phyloP scores from a whole-genome alignment of 106 monocot genomes.

The Dendrobium nobile region DNA sequence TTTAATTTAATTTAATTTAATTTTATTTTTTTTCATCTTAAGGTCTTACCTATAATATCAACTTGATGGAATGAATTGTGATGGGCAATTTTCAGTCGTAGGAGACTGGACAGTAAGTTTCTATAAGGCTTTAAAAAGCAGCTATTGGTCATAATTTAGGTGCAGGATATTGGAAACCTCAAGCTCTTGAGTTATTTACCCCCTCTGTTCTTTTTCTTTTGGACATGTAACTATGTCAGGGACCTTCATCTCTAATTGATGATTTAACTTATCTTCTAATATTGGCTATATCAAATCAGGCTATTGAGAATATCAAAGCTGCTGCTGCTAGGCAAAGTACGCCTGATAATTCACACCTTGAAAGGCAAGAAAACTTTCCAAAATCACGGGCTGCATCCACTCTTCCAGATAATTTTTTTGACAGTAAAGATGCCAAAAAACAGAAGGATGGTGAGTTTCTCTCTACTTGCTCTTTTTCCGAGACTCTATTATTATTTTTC shows the following conservation, averaged over 20 bases:
- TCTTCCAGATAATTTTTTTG: constrained; percentile 66
- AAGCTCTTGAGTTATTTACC: not conserved
- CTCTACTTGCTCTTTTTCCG: not conserved
- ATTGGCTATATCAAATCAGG: constrained; percentile 30
- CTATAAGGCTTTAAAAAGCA: not conserved
- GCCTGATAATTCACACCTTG: constrained; percentile 17
- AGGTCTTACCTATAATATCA: too few species aligned
- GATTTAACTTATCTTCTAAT: not conserved
- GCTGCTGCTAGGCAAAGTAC: constrained; percentile 36
- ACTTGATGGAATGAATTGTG: not conserved
- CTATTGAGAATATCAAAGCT: constrained; percentile 76
- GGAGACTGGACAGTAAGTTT: not conserved
- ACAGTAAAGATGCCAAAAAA: constrained; percentile 43
- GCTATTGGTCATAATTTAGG: not conserved
- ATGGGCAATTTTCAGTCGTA: not conserved
- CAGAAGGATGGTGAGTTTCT: constrained; percentile 50
- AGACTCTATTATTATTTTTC: not conserved
- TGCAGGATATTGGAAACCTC: not conserved
- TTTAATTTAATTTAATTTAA: too few species aligned
- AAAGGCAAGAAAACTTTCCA: constrained; percentile 23
- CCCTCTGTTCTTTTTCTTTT: not conserved
- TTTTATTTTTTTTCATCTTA: too few species aligned
- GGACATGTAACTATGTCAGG: not conserved
- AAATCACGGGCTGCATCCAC: constrained; percentile 38
- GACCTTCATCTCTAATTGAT: not conserved